Percentiles rank a stretch among this genome's conserved stretches.
phyloP scores from a whole-genome alignment of 495 filamentous ascomycete genomes.

The Daldinia decipiens region DNA sequence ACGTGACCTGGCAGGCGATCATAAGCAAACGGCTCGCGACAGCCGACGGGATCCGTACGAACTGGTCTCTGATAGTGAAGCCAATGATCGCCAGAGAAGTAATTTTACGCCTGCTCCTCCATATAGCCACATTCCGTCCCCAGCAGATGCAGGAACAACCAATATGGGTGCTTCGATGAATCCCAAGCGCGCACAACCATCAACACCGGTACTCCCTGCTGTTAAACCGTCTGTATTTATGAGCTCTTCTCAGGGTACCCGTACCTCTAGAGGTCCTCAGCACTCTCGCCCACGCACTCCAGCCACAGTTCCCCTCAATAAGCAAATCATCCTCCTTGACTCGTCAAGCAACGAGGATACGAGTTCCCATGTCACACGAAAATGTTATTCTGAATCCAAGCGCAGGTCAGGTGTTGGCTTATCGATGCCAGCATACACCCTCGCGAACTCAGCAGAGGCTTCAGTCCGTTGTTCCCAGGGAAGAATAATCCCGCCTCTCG shows the following conservation, averaged over 20 bases:
- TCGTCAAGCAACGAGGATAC: constrained; percentile 5
- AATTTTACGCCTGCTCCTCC: neutral
- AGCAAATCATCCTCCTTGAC: constrained; percentile 5
- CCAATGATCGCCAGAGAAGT: neutral
- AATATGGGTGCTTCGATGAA: neutral
- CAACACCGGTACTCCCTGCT: neutral
- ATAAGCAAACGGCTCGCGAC: neutral
- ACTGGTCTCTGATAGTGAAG: constrained; percentile 24
- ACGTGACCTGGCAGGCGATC: neutral
- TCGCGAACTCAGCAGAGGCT: neutral
- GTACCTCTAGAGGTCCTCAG: neutral
- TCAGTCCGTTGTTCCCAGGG: neutral
- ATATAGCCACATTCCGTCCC: neutral
- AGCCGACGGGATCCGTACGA: constrained; percentile 33
- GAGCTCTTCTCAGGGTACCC: neutral
- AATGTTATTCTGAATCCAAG: neutral
- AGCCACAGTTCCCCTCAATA: neutral
- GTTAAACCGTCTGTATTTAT: neutral
- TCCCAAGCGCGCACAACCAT: neutral
- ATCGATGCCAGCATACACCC: neutral
- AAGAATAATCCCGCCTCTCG: neutral
- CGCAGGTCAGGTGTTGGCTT: neutral
- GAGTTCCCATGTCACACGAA: neutral
- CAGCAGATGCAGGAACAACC: neutral
- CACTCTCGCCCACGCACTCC: neutral